phyloP scores from a whole-genome alignment of 1,284 basidiomycete species.

The Boletus smithii region DNA sequence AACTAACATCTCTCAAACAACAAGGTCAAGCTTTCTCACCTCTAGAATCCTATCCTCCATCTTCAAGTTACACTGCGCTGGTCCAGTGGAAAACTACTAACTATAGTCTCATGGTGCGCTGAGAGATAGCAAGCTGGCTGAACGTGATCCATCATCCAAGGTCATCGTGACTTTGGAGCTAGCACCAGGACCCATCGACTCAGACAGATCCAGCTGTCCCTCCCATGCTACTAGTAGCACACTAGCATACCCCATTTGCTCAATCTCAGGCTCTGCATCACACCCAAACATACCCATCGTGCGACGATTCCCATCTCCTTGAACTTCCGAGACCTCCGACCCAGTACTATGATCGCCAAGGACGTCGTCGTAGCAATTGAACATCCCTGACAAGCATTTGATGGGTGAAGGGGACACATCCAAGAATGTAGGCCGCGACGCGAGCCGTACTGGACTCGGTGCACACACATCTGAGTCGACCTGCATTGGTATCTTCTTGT shows the following conservation, averaged over 20 bases:
- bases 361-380: not conserved
- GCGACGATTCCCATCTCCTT: not conserved
- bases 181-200: not conserved
- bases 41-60: slow-evolving; percentile 38
- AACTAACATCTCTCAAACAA: slow-evolving; percentile 47
- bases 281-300: not conserved
- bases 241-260: not conserved
- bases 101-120: slow-evolving; percentile 11
- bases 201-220: not conserved
- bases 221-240: not conserved
- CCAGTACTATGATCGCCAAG: not conserved
- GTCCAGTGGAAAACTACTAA: slow-evolving; percentile 24
- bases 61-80: slow-evolving; percentile 27
- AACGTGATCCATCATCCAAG: not conserved
- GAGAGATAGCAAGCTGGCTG: too few species aligned
- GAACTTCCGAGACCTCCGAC: not conserved
- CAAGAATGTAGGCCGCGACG: slow-evolving; percentile 15
- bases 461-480: not conserved
- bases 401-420: slow-evolving; percentile 20
- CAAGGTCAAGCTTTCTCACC: slow-evolving; percentile 45
- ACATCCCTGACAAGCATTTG: slow-evolving; percentile 10
- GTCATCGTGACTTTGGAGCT: not conserved
- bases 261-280: not conserved
- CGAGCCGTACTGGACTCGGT: slow-evolving; percentile 4
- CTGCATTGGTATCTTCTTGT: not conserved